Conservation (phyloP, 225 moss, liverwort and hornwort species). For the Straminergon stramineum region DNA sequence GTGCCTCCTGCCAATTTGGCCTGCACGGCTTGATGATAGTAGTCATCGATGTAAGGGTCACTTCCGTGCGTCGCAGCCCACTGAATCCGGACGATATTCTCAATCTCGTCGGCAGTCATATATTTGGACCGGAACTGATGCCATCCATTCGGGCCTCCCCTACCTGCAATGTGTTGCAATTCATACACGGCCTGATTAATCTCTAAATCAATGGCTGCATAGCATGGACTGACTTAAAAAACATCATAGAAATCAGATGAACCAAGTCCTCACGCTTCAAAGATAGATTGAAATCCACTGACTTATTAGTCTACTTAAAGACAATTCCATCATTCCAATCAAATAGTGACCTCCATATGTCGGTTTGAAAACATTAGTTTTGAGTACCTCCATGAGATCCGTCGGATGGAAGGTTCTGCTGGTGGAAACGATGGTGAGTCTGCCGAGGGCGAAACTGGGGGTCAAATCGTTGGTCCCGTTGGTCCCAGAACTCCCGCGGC, state of each 20-base stretch:
- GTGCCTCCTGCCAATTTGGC: constrained; percentile 53
- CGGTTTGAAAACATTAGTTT: neutral
- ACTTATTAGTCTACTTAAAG: too few species aligned
- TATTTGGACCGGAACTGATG: constrained; percentile 84
- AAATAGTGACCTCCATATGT: neutral
- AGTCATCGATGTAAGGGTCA: constrained; percentile 94
- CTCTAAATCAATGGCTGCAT: neutral
- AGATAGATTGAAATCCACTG: neutral
- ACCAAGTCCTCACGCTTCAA: neutral
- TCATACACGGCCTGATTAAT: neutral
- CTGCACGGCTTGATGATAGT: constrained; percentile 94
- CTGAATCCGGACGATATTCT: constrained; percentile 93
- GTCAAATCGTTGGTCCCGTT: constrained; percentile 45
- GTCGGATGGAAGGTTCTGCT: constrained; percentile 49
- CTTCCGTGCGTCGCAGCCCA: constrained; percentile 98
- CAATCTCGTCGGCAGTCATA: constrained; percentile 95
- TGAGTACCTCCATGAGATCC: constrained; percentile 34
- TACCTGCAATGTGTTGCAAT: constrained; percentile 3
- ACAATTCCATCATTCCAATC: neutral
- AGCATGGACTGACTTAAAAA: neutral
- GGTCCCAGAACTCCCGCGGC: constrained; percentile 61
- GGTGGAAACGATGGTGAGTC: constrained; percentile 55
- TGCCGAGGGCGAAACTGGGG: constrained; percentile 52
- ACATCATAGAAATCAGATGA: neutral
- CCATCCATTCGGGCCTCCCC: constrained; percentile 59